Percentiles rank a stretch among this genome's conserved stretches.
phyloP scores from a whole-genome alignment of 345 rosid genomes.

The Hypericum perforatum region DNA sequence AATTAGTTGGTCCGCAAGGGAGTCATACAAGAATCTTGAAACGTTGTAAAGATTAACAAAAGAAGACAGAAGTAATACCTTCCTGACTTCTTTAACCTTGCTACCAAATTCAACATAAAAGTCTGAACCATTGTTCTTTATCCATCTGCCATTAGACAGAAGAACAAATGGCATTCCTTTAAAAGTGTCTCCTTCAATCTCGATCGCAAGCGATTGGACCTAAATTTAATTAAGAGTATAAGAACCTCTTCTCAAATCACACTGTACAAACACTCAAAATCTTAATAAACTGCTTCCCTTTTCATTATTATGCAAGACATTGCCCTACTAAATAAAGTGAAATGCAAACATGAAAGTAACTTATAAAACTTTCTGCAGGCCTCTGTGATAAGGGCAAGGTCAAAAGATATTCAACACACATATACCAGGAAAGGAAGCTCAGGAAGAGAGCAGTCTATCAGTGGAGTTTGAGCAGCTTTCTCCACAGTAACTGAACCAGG shows the following conservation, averaged over 20 bases:
- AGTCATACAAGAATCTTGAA: slow-evolving; percentile 9
- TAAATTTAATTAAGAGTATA: slow-evolving; percentile 16
- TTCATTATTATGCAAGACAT: too few relatives aligned
- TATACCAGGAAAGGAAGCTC: slow-evolving; percentile 63
- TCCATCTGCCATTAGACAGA: not conserved
- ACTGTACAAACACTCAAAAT: too few relatives aligned
- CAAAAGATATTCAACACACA: slow-evolving; percentile 11
- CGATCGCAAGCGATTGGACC: not conserved
- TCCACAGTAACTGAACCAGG: slow-evolving; percentile 53
- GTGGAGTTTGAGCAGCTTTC: slow-evolving; percentile 56
- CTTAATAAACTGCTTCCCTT: too few relatives aligned
- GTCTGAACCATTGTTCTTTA: not conserved
- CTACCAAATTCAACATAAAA: not conserved
- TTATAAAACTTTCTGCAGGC: too few relatives aligned
- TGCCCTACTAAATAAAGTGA: too few relatives aligned
- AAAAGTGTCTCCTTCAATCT: not conserved
- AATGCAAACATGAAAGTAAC: too few relatives aligned
- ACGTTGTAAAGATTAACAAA: slow-evolving; percentile 4
- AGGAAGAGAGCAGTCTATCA: slow-evolving; percentile 26
- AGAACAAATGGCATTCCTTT: not conserved
- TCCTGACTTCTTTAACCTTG: not conserved
- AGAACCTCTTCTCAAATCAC: not conserved
- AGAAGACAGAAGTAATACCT: not conserved
- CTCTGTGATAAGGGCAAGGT: not conserved
- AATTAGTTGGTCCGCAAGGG: slow-evolving; percentile 8